Evolutionary conservation across 495 filamentous ascomycete genomes (phyloP), one percentile per base, ranked within the genome.

Genomic region (Penicillium fimorum): DNA sequence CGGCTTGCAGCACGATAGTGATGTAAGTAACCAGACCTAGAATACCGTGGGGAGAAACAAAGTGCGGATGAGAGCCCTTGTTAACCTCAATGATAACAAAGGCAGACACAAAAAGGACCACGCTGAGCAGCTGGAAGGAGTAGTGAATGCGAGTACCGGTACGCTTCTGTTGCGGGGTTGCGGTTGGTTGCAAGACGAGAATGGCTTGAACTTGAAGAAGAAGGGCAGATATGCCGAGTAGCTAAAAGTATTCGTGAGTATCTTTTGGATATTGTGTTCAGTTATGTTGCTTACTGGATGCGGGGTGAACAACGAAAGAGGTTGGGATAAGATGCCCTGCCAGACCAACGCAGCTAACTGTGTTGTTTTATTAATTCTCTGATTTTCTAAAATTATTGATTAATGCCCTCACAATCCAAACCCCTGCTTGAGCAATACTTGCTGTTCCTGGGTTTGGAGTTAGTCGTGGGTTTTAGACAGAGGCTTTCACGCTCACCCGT

Each of bases 141-240:
- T 80, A 82, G 72, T 97, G 93, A 40, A 79, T 70, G 60, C 81
- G 79, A 25, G 89, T 87, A 27, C 91, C 93, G 17, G 78, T 64
- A 15, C 75, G 73, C 66, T 96, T 97, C 64, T 95, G 86, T 11
- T 71, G 62, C 3, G 86, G 73, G 0, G 88, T 90, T 56, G 88
- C 79, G 8, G 93, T 97, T 2, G 93, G 93, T 68, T 97, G 93
- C 30, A 97, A 82, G 65, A 96, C 74, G 35, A 97, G 85, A 63
- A 91, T 85, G 20, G 84, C 86, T 76, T 96, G 87, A 44, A 88
- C 81, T 54, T 90, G 77, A 38, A 91, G 73, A 53, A 95, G 77
- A 24, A 93, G 65, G 25, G 84, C 91, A 50, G 87, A 70, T 25
- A 86, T 86, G 65, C 93, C 92, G 53, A 95, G 83, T 44, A 96